Evolutionary conservation across 805 yeast species (phyloP).

Genomic region (Kodamaea restingae): DNA sequence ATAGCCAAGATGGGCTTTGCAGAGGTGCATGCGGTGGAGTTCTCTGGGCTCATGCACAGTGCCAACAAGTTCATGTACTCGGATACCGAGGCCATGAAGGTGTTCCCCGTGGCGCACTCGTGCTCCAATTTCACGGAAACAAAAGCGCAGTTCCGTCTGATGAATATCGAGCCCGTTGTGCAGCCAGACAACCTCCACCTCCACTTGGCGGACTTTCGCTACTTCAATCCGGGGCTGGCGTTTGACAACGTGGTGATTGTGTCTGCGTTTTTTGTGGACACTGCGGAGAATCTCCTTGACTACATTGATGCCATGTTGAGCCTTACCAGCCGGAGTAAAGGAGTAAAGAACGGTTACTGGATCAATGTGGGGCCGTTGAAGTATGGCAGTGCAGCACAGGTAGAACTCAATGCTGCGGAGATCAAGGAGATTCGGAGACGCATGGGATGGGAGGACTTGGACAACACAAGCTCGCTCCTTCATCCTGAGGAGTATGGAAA

Average conservation of each 20-base stretch:
- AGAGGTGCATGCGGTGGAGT: conserved; percentile 70
- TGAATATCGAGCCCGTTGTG: conserved; percentile 23
- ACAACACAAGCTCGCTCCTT: conserved; percentile 13
- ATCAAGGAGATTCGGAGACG: conserved; percentile 45
- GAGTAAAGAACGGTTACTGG: conserved; percentile 59
- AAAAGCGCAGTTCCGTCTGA: conserved; percentile 48
- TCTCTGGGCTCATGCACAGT: conserved; percentile 69
- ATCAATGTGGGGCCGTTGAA: conserved; percentile 89
- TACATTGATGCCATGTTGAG: conserved; percentile 64
- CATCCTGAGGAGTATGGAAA: conserved; percentile 9
- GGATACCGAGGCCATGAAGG: neutral
- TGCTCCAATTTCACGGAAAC: conserved; percentile 59
- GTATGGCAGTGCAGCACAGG: conserved; percentile 80
- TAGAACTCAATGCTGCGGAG: conserved; percentile 74
- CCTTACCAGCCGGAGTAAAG: conserved; percentile 28
- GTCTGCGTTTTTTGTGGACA: conserved; percentile 80
- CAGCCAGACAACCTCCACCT: conserved; percentile 48
- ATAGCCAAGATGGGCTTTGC: conserved; percentile 39
- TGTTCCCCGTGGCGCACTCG: conserved; percentile 55
- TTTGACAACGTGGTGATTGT: conserved; percentile 53
- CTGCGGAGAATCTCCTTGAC: conserved; percentile 80
- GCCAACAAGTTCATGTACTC: conserved; percentile 58
- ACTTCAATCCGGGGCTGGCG: conserved; percentile 33
- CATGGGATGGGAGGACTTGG: conserved; percentile 60
- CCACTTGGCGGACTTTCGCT: conserved; percentile 62